phyloP scores from a whole-genome alignment of 176 grass and related monocot genomes.

The Hsuehochloa calcarea region DNA sequence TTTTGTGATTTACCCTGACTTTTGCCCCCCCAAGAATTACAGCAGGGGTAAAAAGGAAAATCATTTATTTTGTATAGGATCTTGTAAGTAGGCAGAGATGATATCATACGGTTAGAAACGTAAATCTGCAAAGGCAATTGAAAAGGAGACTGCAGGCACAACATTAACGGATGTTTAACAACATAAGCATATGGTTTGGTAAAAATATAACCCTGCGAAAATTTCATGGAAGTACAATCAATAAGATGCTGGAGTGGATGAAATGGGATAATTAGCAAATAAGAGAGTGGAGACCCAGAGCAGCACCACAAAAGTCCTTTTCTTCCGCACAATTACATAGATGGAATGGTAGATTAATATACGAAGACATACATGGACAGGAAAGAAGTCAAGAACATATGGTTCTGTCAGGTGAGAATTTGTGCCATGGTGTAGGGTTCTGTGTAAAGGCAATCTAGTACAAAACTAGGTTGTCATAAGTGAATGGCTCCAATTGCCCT shows the following conservation, averaged over 20 bases:
- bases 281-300: neutral
- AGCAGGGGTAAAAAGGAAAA: neutral
- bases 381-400: neutral
- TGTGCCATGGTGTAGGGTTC: neutral
- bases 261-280: neutral
- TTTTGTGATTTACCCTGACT: no score
- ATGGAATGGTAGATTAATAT: neutral
- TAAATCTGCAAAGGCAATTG: neutral
- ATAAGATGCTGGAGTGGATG: neutral
- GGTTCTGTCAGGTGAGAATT: neutral
- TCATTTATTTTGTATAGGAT: neutral
- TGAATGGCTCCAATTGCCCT: neutral
- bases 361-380: neutral
- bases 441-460: neutral
- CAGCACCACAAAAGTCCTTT: neutral
- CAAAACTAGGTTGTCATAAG: neutral
- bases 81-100: no score
- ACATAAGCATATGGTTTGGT: neutral
- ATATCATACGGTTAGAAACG: neutral
- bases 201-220: neutral
- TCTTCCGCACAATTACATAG: neutral
- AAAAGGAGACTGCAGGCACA: neutral
- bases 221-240: neutral
- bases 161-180: neutral
- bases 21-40: no score